Evolutionary conservation across 305 asterid species (phyloP).

Genomic region (Rubia peregrina): DNA sequence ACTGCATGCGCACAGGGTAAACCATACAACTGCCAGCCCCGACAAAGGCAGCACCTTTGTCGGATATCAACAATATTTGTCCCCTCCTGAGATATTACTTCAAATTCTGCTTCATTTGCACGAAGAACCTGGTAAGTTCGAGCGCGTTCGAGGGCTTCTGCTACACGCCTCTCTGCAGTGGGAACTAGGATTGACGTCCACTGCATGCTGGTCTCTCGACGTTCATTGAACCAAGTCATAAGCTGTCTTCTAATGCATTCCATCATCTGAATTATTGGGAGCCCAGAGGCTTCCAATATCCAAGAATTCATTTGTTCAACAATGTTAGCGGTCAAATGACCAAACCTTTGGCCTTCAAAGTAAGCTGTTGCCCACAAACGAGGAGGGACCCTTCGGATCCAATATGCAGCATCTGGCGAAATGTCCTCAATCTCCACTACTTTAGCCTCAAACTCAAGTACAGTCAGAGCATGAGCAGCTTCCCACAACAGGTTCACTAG

Average conservation of each 20-base stretch:
- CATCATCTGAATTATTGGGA: constrained; percentile 92
- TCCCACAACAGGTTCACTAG: constrained; percentile 89
- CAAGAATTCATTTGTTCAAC: constrained; percentile 71
- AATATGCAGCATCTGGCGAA: constrained; percentile 83
- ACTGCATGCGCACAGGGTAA: constrained; percentile 96
- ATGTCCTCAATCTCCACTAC: constrained; percentile 78
- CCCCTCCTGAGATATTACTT: constrained; percentile 92
- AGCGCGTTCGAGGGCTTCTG: constrained; percentile 92
- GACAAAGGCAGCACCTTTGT: constrained; percentile 66
- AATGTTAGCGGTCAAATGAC: constrained; percentile 78
- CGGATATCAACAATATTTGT: constrained; percentile 80
- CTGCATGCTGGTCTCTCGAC: constrained; percentile 91
- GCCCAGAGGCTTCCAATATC: constrained; percentile 89
- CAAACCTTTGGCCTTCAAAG: constrained; percentile 87
- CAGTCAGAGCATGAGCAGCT: constrained; percentile 80
- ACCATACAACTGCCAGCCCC: constrained; percentile 93
- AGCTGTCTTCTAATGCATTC: constrained; percentile 92
- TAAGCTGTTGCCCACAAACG: constrained; percentile 92
- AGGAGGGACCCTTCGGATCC: constrained; percentile 74
- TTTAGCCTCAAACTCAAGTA: constrained; percentile 68
- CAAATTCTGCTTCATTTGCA: constrained; percentile 92
- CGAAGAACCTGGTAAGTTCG: constrained; percentile 91
- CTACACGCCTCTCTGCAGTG: constrained; percentile 78
- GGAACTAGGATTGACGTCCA: constrained; percentile 97
- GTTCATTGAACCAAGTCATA: constrained; percentile 96